Evolutionary conservation across 2,329 filamentous ascomycete genomes (phyloP), one percentile per base, ranked within the genome.

Genomic region (Orbilia oligospora): DNA sequence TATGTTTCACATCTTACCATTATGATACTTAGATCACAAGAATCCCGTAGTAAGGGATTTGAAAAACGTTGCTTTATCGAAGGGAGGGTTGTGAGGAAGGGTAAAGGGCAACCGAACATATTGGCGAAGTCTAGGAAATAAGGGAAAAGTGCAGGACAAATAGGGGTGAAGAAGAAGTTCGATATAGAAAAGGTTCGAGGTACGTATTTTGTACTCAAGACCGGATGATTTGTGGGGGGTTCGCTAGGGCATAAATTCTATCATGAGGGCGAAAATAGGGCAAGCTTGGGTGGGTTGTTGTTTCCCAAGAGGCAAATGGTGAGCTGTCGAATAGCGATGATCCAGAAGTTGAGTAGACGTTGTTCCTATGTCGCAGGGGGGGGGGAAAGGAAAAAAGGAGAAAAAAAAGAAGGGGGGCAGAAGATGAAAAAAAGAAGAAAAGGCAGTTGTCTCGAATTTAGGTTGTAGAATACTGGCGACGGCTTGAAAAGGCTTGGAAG

Each of bases 41-140:
- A 38, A 66, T 44, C 56, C 36, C 10, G 0, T 44, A 27, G 12
- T 38, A 14, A 46, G 49, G 27, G 30, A 22, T 14, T 16, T 24
- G 3, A 24, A 72, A 8, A 20, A 49, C 61, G 6, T 24, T 22
- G 18, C 14, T 30, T 27, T 20, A 24, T 56, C 51, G 24, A 41
- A 24, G 68, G 67, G 44, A 55, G 51, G 38, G 46, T 63, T 58
- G 61, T 64, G 24, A 64, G 46, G 51, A 63, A 24, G 48, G 56
- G 56, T 64, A 67, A 44, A 16, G 27, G 30, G 9, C 6, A 41
- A 58, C 33, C 53, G 22, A 58, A 58, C 53, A 61, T 44, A 44
- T 61, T 18, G 14, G 22, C 41, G 33, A 8, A 61, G 55, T 61
- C 30, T 58, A 58, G 55, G 6, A 38, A 58, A 38, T 20, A 8